Conservation (phyloP, 805 yeast species). For the Kodamaea fukazawae region DNA sequence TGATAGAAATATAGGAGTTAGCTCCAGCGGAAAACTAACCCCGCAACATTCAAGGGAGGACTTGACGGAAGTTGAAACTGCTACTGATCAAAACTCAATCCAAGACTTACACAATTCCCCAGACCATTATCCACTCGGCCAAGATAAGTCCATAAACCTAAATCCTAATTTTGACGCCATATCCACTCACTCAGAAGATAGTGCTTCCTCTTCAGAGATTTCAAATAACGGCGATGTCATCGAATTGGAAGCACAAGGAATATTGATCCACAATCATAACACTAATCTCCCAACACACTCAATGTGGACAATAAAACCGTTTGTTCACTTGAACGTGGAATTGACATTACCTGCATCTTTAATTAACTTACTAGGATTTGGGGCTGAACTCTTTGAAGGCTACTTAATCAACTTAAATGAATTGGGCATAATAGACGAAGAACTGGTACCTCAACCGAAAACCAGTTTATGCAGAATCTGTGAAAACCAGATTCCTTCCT, state of each 20-base stretch:
- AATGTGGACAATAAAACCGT: slow-evolving; percentile 91
- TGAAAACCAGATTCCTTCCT: slow-evolving; percentile 84
- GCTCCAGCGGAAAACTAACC: slow-evolving; percentile 20
- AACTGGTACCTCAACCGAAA: slow-evolving; percentile 72
- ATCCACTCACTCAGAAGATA: slow-evolving; percentile 8
- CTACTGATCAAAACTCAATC: too few species aligned
- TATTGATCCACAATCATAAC: slow-evolving; percentile 63
- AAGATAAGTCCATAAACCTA: too few species aligned
- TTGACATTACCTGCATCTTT: slow-evolving; percentile 69
- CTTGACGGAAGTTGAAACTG: background rate
- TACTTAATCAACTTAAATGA: slow-evolving; percentile 67
- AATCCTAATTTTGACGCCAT: slow-evolving; percentile 5
- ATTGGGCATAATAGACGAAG: slow-evolving; percentile 60
- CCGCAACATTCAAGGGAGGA: slow-evolving; percentile 25
- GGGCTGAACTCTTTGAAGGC: slow-evolving; percentile 77
- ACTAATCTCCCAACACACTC: slow-evolving; percentile 69
- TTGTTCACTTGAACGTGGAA: slow-evolving; percentile 58
- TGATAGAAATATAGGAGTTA: slow-evolving; percentile 5
- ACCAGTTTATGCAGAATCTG: slow-evolving; percentile 87
- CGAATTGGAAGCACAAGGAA: slow-evolving; percentile 92
- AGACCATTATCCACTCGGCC: too few species aligned
- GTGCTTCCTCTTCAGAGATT: slow-evolving; percentile 25
- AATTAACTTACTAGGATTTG: slow-evolving; percentile 81
- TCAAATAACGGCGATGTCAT: slow-evolving; percentile 59
- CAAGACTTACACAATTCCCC: too few species aligned